A percentile compares a stretch with the other conserved stretches of the same genome.
These are phyloP conservation scores for Cryomyces minteri DNA, from an alignment of 495 filamentous ascomycete genomes.

Conservation along the genomic window DNA sequence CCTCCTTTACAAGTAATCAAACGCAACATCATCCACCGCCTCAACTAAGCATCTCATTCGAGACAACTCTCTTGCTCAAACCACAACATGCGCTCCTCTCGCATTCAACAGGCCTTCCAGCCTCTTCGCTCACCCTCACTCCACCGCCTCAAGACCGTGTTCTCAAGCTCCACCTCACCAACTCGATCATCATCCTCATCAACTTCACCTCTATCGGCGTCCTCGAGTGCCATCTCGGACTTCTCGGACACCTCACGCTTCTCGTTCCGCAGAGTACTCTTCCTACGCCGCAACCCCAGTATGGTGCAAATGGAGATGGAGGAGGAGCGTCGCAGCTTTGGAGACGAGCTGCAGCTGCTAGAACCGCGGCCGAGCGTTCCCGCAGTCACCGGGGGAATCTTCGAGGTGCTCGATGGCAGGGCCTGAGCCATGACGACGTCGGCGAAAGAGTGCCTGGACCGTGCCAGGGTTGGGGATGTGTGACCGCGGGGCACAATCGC, in stretches of 20 bases:
- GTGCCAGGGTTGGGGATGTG: no score
- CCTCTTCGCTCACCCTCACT: conserved; percentile 14
- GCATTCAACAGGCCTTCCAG: conserved; percentile 2
- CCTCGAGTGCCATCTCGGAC: conserved; percentile 7
- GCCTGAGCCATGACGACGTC: conserved; percentile 1
- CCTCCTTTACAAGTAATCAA: no score
- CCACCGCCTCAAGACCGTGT: conserved; percentile 17
- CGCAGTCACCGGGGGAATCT: conserved; percentile 12
- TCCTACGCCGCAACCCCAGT: conserved; percentile 15
- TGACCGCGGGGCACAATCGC: no score
- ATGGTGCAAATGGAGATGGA: conserved; percentile 17
- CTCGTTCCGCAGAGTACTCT: conserved; percentile 6
- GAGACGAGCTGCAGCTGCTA: conserved; percentile 15
- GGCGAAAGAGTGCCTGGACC: no score
- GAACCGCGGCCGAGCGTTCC: conserved; percentile 16
- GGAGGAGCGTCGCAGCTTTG: conserved; percentile 14
- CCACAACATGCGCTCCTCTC: conserved; percentile 4
- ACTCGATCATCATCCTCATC: conserved; percentile 1
- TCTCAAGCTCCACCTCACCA: conserved; percentile 7
- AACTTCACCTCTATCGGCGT: conserved; percentile 3
- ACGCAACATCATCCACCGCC: neutral
- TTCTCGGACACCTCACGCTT: conserved; percentile 6
- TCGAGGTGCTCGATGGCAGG: conserved; percentile 20
- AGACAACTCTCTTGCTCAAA: no score
- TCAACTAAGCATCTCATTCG: conserved; percentile 1